A percentile compares a stretch with the other conserved stretches of the same genome.
Evolutionary conservation across 2,329 filamentous ascomycete species (phyloP).

Genomic region (Plectosphaerella cucumerina): DNA sequence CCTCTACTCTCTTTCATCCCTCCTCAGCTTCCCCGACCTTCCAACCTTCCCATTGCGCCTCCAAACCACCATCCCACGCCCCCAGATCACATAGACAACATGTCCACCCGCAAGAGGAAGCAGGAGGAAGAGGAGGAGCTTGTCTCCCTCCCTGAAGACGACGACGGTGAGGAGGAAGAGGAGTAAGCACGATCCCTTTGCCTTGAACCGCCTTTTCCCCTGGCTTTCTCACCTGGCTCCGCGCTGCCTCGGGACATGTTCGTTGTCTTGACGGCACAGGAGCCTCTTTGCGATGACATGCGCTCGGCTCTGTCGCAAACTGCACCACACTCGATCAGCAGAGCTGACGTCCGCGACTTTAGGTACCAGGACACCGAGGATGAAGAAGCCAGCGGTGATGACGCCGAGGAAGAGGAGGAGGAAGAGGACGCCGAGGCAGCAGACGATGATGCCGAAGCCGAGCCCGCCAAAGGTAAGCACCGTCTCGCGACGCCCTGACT

Average conservation of each 20-base stretch:
- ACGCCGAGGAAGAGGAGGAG: slow-evolving; percentile 31
- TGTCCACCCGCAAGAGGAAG: slow-evolving; percentile 52
- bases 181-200: slow-evolving; percentile 36
- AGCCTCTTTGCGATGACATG: background rate
- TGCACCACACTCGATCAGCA: background rate
- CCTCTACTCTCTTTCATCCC: slow-evolving; percentile 6
- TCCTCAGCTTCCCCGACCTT: slow-evolving; percentile 3
- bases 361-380: slow-evolving; percentile 36
- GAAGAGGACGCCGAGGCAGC: slow-evolving; percentile 25
- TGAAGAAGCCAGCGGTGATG: slow-evolving; percentile 35
- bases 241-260: background rate
- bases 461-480: slow-evolving; percentile 31
- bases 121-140: slow-evolving; percentile 50
- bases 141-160: slow-evolving; percentile 48
- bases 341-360: background rate
- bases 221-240: background rate
- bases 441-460: slow-evolving; percentile 17
- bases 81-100: slow-evolving; percentile 18
- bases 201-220: background rate
- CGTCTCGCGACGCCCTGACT: background rate
- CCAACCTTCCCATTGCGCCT: slow-evolving; percentile 2
- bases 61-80: slow-evolving; percentile 19
- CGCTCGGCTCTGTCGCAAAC: no score
- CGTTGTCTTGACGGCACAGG: no score
- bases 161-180: slow-evolving; percentile 48